Evolutionary conservation across 495 filamentous ascomycete genomes (phyloP), one percentile per base, ranked within the genome.

Genomic region (Aspergillus coremiiformis): DNA sequence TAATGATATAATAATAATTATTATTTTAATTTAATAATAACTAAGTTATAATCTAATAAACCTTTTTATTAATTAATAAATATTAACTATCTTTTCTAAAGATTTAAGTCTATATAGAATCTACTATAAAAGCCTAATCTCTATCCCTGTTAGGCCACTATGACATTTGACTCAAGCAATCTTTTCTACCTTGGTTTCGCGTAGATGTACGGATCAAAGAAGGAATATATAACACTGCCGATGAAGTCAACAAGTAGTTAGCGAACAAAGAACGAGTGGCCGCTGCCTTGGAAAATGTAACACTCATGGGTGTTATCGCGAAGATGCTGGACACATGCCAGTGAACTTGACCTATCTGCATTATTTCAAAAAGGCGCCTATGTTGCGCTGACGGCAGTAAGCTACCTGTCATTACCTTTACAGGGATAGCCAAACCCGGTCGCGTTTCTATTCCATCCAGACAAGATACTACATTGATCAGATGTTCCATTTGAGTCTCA

Each of bases 261-360:
- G 86, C 82, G 42, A 94, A 98, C 70, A 98, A 98, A 74, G 93
- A 98, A 70, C 77, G 93, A 54, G 93, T 98, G 27, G 89, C 90
- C 9, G 94, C 93, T 24, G 93, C 93, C 6, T 69, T 97, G 59
- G 94, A 98, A 69, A 98, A 98, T 67, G 85, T 84, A 49, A 92
- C 87, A 0, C 74, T 98, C 52, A 86, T 89, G 80, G 81, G 83
- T 44, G 86, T 96, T 15, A 73, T 98, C 58, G 80, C 84, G 55
- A 96, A 93, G 67, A 97, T 98, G 93, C 76, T 96, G 54, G 82
- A 90, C 67, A 90, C 86, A 7, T 95, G 89, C 61, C 70, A 73
- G 50, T 79, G 47, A 70, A 56, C 32, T 2, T 46, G 17, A 7
- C 8, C 22, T 5, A 46, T 42, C 7, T 6, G 39, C 17, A 8